phyloP scores from a whole-genome alignment of 352 stramenopile genomes.

The Globisporangium paddicum region DNA sequence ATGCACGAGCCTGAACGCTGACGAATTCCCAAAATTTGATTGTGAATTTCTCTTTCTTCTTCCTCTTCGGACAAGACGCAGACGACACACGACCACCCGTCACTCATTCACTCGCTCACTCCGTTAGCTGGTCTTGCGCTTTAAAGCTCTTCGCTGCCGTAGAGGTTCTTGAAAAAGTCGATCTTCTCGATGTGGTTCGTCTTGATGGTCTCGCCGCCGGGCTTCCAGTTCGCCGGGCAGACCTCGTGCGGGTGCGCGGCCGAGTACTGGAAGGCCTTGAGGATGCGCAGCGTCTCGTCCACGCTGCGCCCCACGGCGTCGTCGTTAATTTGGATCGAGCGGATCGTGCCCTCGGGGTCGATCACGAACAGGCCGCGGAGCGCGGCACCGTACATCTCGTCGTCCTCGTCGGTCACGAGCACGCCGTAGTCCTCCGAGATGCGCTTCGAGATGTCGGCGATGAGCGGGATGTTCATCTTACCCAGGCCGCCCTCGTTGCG shows the following conservation, averaged over 20 bases:
- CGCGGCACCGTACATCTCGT: conserved; percentile 74
- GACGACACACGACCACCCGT: neutral
- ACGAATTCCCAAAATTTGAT: too few relatives aligned
- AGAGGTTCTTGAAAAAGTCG: conserved; percentile 83
- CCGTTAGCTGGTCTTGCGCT: too few relatives aligned
- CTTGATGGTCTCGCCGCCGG: conserved; percentile 80
- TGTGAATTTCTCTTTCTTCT: too few relatives aligned
- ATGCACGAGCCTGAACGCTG: too few relatives aligned
- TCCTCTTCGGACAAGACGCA: neutral
- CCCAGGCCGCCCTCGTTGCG: conserved; percentile 69
- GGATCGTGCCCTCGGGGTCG: conserved; percentile 76
- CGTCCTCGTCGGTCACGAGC: conserved; percentile 75
- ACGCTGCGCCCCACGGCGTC: conserved; percentile 78
- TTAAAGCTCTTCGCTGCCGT: conserved; percentile 51
- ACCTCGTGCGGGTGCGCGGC: conserved; percentile 75
- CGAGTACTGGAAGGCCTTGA: conserved; percentile 84
- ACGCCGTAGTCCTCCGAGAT: conserved; percentile 85
- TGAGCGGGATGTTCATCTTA: conserved; percentile 81
- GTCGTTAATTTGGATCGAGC: conserved; percentile 85
- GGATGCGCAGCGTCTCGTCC: conserved; percentile 76
- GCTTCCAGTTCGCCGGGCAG: conserved; percentile 85
- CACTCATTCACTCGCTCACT: too few relatives aligned
- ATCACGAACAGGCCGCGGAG: conserved; percentile 83
- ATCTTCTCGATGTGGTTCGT: conserved; percentile 80
- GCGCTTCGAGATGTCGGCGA: conserved; percentile 80